Percentiles rank a stretch among this genome's conserved stretches.
Conservation (phyloP, 768 basidiomycete species). For the Kondoa malvinella region DNA sequence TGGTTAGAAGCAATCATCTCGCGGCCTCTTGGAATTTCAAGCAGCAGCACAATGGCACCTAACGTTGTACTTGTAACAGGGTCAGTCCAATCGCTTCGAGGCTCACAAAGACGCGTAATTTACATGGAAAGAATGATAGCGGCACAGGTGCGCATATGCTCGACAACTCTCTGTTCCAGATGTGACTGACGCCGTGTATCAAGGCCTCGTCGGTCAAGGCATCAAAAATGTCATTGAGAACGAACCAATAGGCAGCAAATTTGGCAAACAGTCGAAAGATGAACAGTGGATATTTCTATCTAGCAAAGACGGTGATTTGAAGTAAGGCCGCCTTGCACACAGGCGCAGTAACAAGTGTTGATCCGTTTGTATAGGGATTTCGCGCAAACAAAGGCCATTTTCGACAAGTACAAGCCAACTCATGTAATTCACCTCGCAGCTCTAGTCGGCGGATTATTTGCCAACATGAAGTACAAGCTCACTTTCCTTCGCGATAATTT, state of each 20-base stretch:
- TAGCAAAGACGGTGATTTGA: conserved; percentile 66
- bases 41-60: neutral
- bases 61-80: neutral
- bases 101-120: neutral
- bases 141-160: neutral
- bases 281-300: conserved; percentile 76
- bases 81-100: neutral
- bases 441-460: conserved; percentile 83
- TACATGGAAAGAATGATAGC: neutral
- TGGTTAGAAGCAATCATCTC: too few relatives aligned
- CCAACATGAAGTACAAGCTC: conserved; percentile 88
- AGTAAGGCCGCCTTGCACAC: conserved; percentile 35
- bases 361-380: conserved; percentile 41
- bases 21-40: too few relatives aligned
- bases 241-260: conserved; percentile 60
- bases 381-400: conserved; percentile 51
- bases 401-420: conserved; percentile 80
- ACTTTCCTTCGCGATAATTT: conserved; percentile 89
- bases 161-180: neutral
- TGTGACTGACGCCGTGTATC: conserved; percentile 39
- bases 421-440: conserved; percentile 95
- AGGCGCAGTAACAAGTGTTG: neutral
- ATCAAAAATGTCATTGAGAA: conserved; percentile 61
- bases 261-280: conserved; percentile 48
- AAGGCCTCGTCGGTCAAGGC: conserved; percentile 74